Conservation (phyloP, 164 flowering plant species). For the Vitis labrusca region DNA sequence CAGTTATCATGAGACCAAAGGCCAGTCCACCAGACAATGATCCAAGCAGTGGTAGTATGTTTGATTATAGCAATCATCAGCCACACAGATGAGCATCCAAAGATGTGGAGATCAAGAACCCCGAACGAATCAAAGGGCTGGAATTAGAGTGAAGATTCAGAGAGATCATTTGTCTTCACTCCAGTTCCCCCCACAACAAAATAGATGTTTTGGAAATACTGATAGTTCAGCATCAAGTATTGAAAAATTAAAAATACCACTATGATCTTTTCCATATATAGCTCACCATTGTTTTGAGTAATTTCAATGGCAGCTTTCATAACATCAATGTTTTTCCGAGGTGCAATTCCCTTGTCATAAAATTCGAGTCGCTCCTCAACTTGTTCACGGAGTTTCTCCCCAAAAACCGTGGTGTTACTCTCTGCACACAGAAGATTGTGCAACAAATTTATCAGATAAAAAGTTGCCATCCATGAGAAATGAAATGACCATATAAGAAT, state of each 20-base stretch:
- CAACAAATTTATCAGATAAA: background rate
- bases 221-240: background rate
- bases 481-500: background rate
- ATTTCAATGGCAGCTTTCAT: constrained; percentile 82
- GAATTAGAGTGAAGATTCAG: too few relatives aligned
- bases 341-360: constrained; percentile 97
- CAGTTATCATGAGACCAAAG: too few relatives aligned
- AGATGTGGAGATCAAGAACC: too few relatives aligned
- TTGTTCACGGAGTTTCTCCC: constrained; percentile 93
- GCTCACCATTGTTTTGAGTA: constrained; percentile 42
- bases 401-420: constrained; percentile 58
- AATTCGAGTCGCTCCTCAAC: constrained; percentile 97
- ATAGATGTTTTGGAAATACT: too few relatives aligned
- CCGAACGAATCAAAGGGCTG: too few relatives aligned
- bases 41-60: too few relatives aligned
- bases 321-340: constrained; percentile 91
- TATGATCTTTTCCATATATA: background rate
- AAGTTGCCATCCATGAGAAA: background rate
- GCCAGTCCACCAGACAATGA: too few relatives aligned
- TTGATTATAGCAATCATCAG: too few relatives aligned
- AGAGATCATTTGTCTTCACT: too few relatives aligned
- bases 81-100: too few relatives aligned
- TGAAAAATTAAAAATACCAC: background rate
- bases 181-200: too few relatives aligned
- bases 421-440: constrained; percentile 37